Evolutionary conservation across 2,329 filamentous ascomycete genomes (phyloP), one percentile per base, ranked within the genome.

Genomic region (Biscogniauxia sp.): DNA sequence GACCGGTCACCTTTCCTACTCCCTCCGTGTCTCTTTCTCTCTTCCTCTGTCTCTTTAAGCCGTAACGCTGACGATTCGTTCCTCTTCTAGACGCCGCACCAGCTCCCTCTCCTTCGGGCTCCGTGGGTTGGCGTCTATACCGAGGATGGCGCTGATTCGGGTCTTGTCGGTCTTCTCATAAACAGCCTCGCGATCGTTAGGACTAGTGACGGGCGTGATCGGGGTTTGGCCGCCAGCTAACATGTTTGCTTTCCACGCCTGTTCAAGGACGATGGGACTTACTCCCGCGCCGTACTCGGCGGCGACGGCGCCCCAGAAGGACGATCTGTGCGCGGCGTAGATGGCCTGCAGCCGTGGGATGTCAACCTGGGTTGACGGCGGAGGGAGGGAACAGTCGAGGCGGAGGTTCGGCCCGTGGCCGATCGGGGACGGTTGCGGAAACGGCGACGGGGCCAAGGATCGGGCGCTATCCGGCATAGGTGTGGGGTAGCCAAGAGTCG

Each of bases 301-400:
- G 28, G 90, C 89, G 41, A 94, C 83, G 54, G 84, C 81, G 37
- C 84, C 80, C 90, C 91, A 94, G 77, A 94, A 93, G 8, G 84
- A 83, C 55, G 82, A 80, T 51, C 89, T 86, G 75, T 92, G 89
- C 7, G 84, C 79, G 56, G 87, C 83, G 75, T 93, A 93, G 66
- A 93, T 84, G 62, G 84, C 80, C 54, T 86, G 84, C 23, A 94
- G 86, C 54, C 89, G 88, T 26, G 82, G 78, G 69, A 87, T 81
- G 73, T 91, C 87, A 64, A 89, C 81, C 63, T 81, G 79, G 64
- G 61, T 74, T 69, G 61, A 74, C 68, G 65, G 70, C 66, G 79
- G 79, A 20, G 79, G 75, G 26, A 72, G 75, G 5, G 73, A 79
- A 70, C 85, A 89, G 71, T 91, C 87, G 20, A 90, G 83, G 19